Base-by-base conservation (phyloP, 345 rosid genomes). In the Isatis tinctoria region DNA sequence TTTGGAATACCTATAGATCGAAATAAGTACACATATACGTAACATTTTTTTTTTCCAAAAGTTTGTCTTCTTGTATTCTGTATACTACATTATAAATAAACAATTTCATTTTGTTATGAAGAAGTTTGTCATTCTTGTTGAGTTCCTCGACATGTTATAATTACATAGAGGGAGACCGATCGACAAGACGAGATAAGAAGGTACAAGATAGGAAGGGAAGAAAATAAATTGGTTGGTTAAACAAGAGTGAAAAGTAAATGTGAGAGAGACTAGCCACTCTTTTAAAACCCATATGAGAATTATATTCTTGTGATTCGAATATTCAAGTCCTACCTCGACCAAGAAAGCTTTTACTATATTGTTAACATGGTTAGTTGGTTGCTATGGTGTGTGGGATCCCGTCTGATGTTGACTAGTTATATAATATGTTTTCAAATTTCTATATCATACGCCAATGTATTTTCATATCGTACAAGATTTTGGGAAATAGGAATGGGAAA, bases 11-110 rank as follows among this genome's bases (percentile, higher is more conserved):
- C 4, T 51, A 51, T 18, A 27, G 32, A 39, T 72, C 28, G 26
- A 53, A 43, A 41, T 53, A 44, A 56, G 30, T 74, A 54, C n/a
- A 18, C 22, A 73, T 27, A 41, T 64, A 53, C 16, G 35, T 72
- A 52, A 59, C 44, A 72, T 30, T 10, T 16, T 17, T 27, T 54
- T 9, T n/a, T n/a, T n/a, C n/a, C n/a, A n/a, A n/a, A n/a, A 43
- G 20, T 20, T 17, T 33, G 30, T 20, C 47, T 36, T 3, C 18
- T 14, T 43, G 47, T 43, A n/a, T 43, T 43, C 3, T 43, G 48
- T 43, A 43, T 2, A 43, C 10, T 8, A 35, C 0, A 2, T n/a
- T 43, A 43, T n/a, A 5, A n/a, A 43, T n/a, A 43, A 4, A 18
- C 22, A 16, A 16, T 59, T 27, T 60, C 1, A 17, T 3, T 17